Evolutionary conservation across 768 basidiomycete species (phyloP).

Genomic region (Phylloporus sp.): DNA sequence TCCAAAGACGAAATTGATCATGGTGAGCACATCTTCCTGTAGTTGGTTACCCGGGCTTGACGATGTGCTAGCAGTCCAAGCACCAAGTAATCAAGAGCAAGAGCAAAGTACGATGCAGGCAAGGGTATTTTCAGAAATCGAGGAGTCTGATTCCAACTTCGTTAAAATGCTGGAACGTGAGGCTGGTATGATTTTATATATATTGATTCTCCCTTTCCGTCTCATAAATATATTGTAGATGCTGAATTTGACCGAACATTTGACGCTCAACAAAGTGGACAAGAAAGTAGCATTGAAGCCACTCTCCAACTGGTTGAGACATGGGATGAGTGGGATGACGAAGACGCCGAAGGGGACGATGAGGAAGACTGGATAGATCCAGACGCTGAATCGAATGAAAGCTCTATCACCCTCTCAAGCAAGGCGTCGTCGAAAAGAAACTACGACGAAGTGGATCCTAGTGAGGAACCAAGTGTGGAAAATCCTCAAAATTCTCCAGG

Average conservation of each 20-base stretch:
- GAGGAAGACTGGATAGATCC: conserved; percentile 45
- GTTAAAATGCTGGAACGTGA: conserved; percentile 25
- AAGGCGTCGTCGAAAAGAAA: conserved; percentile 47
- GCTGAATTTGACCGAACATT: conserved; percentile 27
- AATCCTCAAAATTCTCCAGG: conserved; percentile 44
- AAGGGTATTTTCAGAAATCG: conserved; percentile 13
- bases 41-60: conserved; percentile 1
- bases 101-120: conserved; percentile 6
- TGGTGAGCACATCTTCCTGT: conserved; percentile 8
- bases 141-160: conserved; percentile 30
- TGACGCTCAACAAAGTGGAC: conserved; percentile 12
- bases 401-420: conserved; percentile 55
- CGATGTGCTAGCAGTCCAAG: conserved; percentile 1
- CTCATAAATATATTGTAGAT: conserved; percentile 15
- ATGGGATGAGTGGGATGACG: conserved; percentile 32
- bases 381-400: conserved; percentile 48
- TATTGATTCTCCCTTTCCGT: background rate
- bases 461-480: conserved; percentile 36
- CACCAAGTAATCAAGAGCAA: conserved; percentile 13
- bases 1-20: background rate
- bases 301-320: conserved; percentile 11
- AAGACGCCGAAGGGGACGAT: conserved; percentile 45
- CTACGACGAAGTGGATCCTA: conserved; percentile 45
- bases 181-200: conserved; percentile 23
- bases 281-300: conserved; percentile 17